Evolutionary conservation across 2,329 filamentous ascomycete genomes (phyloP), one percentile per base, ranked within the genome.

Genomic region (Paracoccidioides brasiliensis): DNA sequence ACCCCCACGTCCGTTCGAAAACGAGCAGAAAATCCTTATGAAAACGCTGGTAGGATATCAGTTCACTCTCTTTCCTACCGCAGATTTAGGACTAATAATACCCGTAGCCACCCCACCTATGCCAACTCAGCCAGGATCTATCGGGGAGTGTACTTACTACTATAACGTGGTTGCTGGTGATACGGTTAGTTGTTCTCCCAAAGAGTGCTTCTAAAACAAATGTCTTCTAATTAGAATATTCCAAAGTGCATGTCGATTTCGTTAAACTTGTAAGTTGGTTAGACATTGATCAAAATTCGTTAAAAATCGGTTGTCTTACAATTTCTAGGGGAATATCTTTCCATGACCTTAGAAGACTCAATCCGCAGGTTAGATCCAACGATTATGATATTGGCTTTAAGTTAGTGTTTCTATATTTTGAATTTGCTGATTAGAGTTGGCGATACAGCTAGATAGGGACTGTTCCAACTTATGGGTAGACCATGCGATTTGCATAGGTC

Each of bases 401-500:
- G n/a, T 30, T n/a, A 30, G 45, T 22, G 6, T 32, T 46, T 30
- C 32, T 43, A 8, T 14, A 12, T 40, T 42, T 10, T 33, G 41
- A 49, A 45, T 30, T 49, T 35, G 37, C 37, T 55, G 22, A 55
- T 42, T 14, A 35, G 30, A 33, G 48, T 28, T 28, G 28, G 10
- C 3, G 51, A 40, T 40, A 6, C 44, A 61, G 59, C 41, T 61
- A 28, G 55, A 57, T 41, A 32, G 38, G 33, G 40, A 56, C n/a
- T 61, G 59, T 38, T 51, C 42, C 22, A 61, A 61, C 28, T 37
- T 61, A 15, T 61, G 56, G 59, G 40, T 40, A 30, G 57, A 58
- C 38, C 57, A 59, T n/a, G 56, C 58, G 41, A 56, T 61, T 14
- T 61, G 59, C 43, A 49, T 61, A 14, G 58, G 56, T 38, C 59